Evolutionary conservation across 2,329 filamentous ascomycete genomes (phyloP).

Genomic region (Fusarium concolor): DNA sequence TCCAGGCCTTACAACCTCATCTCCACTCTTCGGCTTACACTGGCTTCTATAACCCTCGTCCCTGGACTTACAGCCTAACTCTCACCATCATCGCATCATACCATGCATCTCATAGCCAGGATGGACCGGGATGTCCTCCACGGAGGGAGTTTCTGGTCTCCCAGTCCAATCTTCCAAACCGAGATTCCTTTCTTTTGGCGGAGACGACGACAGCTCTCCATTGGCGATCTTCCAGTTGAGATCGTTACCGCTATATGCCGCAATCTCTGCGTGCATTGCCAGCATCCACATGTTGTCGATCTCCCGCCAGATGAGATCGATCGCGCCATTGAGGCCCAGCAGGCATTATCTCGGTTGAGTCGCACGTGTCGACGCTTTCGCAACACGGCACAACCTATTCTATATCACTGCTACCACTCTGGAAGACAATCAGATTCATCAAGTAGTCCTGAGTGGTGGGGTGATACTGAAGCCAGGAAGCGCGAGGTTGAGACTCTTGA

Average conservation of each 20-base stretch:
- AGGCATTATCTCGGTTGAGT: constrained; percentile 44
- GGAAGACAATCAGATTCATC: constrained; percentile 31
- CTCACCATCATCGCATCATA: constrained; percentile 19
- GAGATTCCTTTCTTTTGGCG: constrained; percentile 24
- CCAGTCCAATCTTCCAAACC: constrained; percentile 17
- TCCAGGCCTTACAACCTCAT: background rate
- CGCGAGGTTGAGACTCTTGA: constrained; percentile 39
- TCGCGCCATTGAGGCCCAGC: constrained; percentile 38
- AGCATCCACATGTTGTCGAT: constrained; percentile 43
- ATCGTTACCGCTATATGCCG: constrained; percentile 45
- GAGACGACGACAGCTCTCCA: constrained; percentile 31
- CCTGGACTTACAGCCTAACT: constrained; percentile 5
- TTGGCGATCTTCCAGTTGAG: constrained; percentile 42
- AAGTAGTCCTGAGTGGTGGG: constrained; percentile 27
- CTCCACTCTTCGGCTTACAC: background rate
- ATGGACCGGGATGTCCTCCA: constrained; percentile 40
- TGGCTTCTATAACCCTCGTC: constrained; percentile 7
- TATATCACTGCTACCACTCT: constrained; percentile 45
- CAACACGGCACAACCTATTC: constrained; percentile 39
- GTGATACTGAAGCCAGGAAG: constrained; percentile 14
- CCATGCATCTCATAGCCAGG: constrained; percentile 43
- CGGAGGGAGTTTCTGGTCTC: constrained; percentile 30
- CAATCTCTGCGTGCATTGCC: constrained; percentile 45
- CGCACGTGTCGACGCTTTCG: constrained; percentile 44
- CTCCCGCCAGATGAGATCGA: constrained; percentile 41